Percentiles rank a stretch among this genome's conserved stretches.
These are phyloP conservation scores for Pythium chondricola DNA, from an alignment of 352 stramenopile genomes.

Conservation along the genomic window DNA sequence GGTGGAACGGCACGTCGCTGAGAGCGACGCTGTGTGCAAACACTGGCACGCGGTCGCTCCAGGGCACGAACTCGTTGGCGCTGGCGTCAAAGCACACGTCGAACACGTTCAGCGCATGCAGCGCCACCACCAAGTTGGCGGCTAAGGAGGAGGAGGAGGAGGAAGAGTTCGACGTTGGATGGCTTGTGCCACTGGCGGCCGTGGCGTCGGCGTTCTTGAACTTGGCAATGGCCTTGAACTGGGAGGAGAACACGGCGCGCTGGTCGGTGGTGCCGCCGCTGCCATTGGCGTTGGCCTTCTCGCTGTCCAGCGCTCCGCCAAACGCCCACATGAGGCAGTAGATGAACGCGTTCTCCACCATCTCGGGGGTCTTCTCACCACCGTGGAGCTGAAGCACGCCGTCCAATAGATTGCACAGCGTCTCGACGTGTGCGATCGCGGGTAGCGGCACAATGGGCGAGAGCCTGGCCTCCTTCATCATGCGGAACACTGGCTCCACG, in stretches of 20 bases:
- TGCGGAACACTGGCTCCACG: conserved; percentile 77
- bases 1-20: conserved; percentile 46
- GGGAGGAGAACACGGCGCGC: conserved; percentile 44
- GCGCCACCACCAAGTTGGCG: too few relatives aligned
- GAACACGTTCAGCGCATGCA: conserved; percentile 45
- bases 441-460: conserved; percentile 45
- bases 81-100: conserved; percentile 73
- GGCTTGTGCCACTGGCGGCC: background rate
- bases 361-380: conserved; percentile 75
- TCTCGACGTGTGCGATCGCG: conserved; percentile 74
- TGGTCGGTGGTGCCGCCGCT: conserved; percentile 22
- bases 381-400: conserved; percentile 71
- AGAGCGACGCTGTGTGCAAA: conserved; percentile 12
- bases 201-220: conserved; percentile 41
- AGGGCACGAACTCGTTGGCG: conserved; percentile 70
- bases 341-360: conserved; percentile 94
- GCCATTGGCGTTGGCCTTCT: conserved; percentile 35
- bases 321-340: conserved; percentile 96
- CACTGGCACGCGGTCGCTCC: conserved; percentile 58
- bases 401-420: conserved; percentile 93
- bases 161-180: background rate
- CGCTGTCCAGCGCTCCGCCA: conserved; percentile 88
- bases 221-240: conserved; percentile 64
- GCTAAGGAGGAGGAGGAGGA: background rate
- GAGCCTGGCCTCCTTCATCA: conserved; percentile 64